Conservation (phyloP, 2,329 filamentous ascomycete species). For the Blastomyces gilchristii region DNA sequence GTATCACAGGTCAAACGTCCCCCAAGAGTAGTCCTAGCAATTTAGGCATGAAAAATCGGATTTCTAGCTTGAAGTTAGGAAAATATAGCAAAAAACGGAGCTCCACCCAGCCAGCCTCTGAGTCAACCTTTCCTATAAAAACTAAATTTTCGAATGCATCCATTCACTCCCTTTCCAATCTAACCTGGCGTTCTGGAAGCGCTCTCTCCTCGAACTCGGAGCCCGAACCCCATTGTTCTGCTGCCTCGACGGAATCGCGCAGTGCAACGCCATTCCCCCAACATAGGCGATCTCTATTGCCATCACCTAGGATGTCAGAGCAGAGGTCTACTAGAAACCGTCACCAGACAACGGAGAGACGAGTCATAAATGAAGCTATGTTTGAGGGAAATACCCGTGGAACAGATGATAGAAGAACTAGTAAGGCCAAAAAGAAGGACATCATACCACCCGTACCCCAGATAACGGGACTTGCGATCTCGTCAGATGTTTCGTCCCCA, state of each 20-base stretch:
- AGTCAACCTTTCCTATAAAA: neutral
- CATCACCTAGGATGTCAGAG: neutral
- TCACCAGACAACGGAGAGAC: neutral
- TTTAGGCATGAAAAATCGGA: conserved; percentile 5
- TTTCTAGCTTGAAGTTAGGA: conserved; percentile 9
- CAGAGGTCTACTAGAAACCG: neutral
- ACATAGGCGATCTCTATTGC: neutral
- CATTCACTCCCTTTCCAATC: conserved; percentile 7
- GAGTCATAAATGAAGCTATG: neutral
- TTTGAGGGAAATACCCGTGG: neutral
- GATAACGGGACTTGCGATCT: conserved; percentile 4
- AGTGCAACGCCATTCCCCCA: neutral
- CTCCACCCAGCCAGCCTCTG: conserved; percentile 8
- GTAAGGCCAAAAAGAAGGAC: neutral
- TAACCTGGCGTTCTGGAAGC: conserved; percentile 8
- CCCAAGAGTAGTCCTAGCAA: neutral
- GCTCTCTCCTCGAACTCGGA: neutral
- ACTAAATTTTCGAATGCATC: conserved; percentile 7
- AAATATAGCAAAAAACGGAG: conserved; percentile 10
- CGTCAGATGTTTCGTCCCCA: neutral
- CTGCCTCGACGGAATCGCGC: neutral
- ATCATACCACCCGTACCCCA: conserved; percentile 1
- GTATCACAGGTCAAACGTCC: conserved; percentile 1
- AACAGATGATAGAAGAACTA: neutral
- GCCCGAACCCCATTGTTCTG: conserved; percentile 6